Base-by-base conservation (phyloP, 441 rosid genomes). In the Populus hybrid region DNA sequence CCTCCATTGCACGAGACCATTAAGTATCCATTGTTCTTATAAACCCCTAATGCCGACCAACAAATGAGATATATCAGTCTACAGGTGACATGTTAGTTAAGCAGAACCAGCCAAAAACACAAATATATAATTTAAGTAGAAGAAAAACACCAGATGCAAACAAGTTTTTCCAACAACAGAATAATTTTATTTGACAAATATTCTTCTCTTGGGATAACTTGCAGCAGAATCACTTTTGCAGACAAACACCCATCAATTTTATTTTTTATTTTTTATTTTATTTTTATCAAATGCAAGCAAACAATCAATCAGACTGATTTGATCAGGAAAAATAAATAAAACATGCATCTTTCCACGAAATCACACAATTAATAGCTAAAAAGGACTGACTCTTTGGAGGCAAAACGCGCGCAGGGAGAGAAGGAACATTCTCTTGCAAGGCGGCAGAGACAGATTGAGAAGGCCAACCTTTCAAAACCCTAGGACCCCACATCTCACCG, bases 1-100 rank as follows among this genome's bases (percentile, higher is more conserved):
- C 99, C 99, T 80, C 99, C 99, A 85, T 95, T 95, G 88, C 99
- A 94, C 8, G 99, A 96, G 78, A 94, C 94, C 98, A 96, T 87
- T 79, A 96, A 89, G 84, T 96, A 94, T 42, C 99, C 99, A 81
- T 94, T 96, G 92, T 96, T 96, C 83, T 90, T 89, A 86, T 96
- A 96, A 72, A 89, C 80, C 89, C 99, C 99, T 96, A 80, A 26
- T 9, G 16, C n/a, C 74, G 82, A 74, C 69, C 69, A 9, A 65
- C 66, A 77, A 72, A 64, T 46, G 36, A 34, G 71, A 65, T 11
- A 42, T 4, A 38, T 38, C 73, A 70, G 30, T 42, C 21, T 24
- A 70, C 30, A 69, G 2, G 8, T 69, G 38, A 16, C 11, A 67
- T 38, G 46, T 10, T 38, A 3, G 65, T 70, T 69, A 70, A 32